Conservation (phyloP, 805 yeast genomes). For the Clavispora vitiphila region DNA sequence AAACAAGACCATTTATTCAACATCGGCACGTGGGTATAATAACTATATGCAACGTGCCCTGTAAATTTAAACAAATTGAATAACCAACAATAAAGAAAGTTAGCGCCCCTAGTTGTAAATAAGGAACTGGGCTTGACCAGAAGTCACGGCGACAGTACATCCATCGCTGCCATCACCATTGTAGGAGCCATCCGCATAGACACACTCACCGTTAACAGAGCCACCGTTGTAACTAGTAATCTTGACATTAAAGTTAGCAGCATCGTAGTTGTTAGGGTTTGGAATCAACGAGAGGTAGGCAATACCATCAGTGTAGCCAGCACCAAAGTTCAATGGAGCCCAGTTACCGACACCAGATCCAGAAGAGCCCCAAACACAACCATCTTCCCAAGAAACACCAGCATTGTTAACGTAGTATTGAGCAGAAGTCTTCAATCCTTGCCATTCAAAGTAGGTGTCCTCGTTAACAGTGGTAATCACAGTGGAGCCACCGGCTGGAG, state of each 20-base stretch:
- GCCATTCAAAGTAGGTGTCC: constrained; percentile 49
- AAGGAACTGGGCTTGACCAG: constrained; percentile 81
- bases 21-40: background rate
- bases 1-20: background rate
- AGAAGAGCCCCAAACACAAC: constrained; percentile 87
- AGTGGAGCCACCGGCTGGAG: constrained; percentile 45
- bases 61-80: background rate
- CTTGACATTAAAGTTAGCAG: constrained; percentile 54
- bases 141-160: constrained; percentile 87
- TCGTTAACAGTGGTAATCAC: constrained; percentile 57
- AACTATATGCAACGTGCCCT: background rate
- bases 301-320: constrained; percentile 66
- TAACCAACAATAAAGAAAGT: constrained; percentile 1
- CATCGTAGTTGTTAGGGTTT: constrained; percentile 78
- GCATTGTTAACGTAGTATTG: constrained; percentile 82
- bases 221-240: constrained; percentile 70
- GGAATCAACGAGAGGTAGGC: constrained; percentile 89
- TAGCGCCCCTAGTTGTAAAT: constrained; percentile 40
- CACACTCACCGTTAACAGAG: constrained; percentile 65
- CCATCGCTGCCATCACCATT: constrained; percentile 72
- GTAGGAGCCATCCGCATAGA: constrained; percentile 73
- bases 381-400: constrained; percentile 84
- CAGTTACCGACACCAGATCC: constrained; percentile 91
- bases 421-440: constrained; percentile 59
- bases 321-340: constrained; percentile 96